These are phyloP conservation scores for Urtica urens DNA, from an alignment of 306 rosid genomes.

Conservation along the genomic window DNA sequence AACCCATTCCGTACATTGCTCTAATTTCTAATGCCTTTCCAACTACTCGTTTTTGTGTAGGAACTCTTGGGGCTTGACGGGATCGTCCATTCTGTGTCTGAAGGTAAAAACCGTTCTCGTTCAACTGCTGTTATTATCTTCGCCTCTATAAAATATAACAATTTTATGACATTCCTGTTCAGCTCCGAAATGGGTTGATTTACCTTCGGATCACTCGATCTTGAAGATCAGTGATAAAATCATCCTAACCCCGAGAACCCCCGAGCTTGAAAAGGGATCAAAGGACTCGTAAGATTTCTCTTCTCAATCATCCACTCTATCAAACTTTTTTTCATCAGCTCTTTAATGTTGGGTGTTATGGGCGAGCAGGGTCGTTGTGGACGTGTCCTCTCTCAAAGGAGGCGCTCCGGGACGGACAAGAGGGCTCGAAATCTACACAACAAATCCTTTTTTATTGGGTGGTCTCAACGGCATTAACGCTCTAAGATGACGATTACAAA, in stretches of 20 bases:
- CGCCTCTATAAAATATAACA: not conserved
- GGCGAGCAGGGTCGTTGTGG: constrained; percentile 57
- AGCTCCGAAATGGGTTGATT: constrained; percentile 37
- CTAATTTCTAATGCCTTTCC: not conserved
- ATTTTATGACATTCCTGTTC: constrained; percentile 13
- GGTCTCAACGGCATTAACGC: constrained; percentile 24
- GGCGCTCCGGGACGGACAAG: constrained; percentile 93
- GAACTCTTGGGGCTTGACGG: constrained; percentile 62
- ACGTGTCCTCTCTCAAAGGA: constrained; percentile 59
- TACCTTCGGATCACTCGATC: constrained; percentile 38
- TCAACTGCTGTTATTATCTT: not conserved
- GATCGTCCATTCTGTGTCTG: constrained; percentile 19
- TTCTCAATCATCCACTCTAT: not conserved
- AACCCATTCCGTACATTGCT: not conserved
- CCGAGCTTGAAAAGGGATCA: constrained; percentile 39
- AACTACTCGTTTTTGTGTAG: constrained; percentile 30
- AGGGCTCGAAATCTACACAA: constrained; percentile 50
- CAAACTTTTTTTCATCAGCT: not conserved
- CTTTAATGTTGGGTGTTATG: constrained; percentile 6
- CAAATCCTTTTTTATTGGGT: constrained; percentile 34
- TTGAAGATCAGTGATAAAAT: constrained; percentile 48
- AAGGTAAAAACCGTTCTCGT: constrained; percentile 36
- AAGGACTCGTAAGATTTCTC: constrained; percentile 47
- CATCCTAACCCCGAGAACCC: constrained; percentile 37
- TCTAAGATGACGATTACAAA: constrained; percentile 34